A percentile compares a stretch with the other conserved stretches of the same genome.
Conservation (phyloP, 768 basidiomycete species). For the Macrolepiota fuliginosa region DNA sequence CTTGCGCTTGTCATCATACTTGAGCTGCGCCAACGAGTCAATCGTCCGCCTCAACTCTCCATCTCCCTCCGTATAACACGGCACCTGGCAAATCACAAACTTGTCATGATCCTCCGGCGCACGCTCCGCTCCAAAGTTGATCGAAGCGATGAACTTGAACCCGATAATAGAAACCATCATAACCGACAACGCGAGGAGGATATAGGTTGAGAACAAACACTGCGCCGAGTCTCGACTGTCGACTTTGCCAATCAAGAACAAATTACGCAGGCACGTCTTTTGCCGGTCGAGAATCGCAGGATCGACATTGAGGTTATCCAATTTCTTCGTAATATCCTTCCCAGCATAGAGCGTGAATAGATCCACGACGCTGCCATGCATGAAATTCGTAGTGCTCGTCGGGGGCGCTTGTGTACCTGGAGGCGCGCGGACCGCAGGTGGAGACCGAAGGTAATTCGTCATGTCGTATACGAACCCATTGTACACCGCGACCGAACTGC, state of each 20-base stretch:
- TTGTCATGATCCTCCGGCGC: slow-evolving; percentile 96
- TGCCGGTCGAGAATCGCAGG: slow-evolving; percentile 62
- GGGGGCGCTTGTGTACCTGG: slow-evolving; percentile 41
- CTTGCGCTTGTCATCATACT: slow-evolving; percentile 98
- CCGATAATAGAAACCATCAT: slow-evolving; percentile 95
- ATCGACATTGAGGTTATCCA: slow-evolving; percentile 65
- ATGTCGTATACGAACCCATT: slow-evolving; percentile 85
- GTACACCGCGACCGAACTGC: slow-evolving; percentile 80
- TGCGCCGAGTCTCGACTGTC: slow-evolving; percentile 92
- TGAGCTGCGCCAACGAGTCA: slow-evolving; percentile 89
- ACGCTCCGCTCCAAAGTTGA: slow-evolving; percentile 76
- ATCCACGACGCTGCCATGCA: slow-evolving; percentile 64
- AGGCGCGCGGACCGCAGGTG: slow-evolving; percentile 55
- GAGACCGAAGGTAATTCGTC: slow-evolving; percentile 71
- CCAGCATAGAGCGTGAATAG: slow-evolving; percentile 79
- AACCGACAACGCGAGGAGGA: slow-evolving; percentile 83
- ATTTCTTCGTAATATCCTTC: slow-evolving; percentile 73
- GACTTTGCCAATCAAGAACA: slow-evolving; percentile 89
- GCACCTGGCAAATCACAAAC: slow-evolving; percentile 96
- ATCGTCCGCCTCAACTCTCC: slow-evolving; percentile 82
- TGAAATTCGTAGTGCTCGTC: slow-evolving; percentile 57
- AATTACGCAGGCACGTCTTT: slow-evolving; percentile 86
- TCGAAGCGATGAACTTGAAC: slow-evolving; percentile 92
- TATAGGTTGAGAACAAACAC: slow-evolving; percentile 88
- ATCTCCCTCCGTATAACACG: slow-evolving; percentile 98